Percentiles rank a stretch among this genome's conserved stretches.
These are phyloP conservation scores for Cystofilobasidium macerans DNA, from an alignment of 768 basidiomycete species.

Conservation along the genomic window DNA sequence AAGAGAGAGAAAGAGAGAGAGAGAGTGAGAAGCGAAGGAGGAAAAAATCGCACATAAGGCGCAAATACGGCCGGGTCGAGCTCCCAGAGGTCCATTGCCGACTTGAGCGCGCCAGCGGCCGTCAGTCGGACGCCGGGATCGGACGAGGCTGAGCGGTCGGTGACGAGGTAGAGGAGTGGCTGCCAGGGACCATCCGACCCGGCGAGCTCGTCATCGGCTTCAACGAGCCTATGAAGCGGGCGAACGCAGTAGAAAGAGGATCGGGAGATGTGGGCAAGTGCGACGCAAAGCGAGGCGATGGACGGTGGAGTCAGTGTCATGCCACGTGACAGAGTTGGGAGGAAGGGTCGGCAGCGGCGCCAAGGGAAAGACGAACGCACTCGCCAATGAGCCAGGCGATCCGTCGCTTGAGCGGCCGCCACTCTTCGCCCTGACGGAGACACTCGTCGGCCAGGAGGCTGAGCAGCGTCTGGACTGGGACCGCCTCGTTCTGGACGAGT, in stretches of 20 bases:
- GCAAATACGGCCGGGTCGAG: slow-evolving; percentile 15
- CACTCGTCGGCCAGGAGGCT: slow-evolving; percentile 11
- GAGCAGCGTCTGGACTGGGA: slow-evolving; percentile 7
- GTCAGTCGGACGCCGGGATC: slow-evolving; percentile 20
- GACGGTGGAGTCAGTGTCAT: too few species aligned
- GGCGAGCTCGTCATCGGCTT: slow-evolving; percentile 24
- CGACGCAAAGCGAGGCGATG: too few species aligned
- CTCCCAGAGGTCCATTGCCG: slow-evolving; percentile 25
- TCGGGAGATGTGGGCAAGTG: slow-evolving; percentile 1
- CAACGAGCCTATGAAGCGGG: slow-evolving; percentile 14
- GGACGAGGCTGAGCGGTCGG: neutral
- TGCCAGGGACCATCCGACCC: slow-evolving; percentile 8
- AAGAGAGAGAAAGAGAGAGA: neutral
- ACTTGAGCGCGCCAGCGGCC: slow-evolving; percentile 13
- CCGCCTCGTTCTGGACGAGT: slow-evolving; percentile 5
- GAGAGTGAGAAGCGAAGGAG: neutral
- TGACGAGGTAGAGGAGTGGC: slow-evolving; percentile 6
- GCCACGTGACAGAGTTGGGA: too few species aligned
- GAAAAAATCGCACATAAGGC: slow-evolving; percentile 5
- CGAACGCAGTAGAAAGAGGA: neutral
- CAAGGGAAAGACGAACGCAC: neutral
- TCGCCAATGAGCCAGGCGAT: slow-evolving; percentile 25
- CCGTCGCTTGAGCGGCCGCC: slow-evolving; percentile 10
- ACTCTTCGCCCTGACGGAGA: neutral
- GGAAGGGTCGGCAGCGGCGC: neutral